Conservation (phyloP, 345 rosid genomes). For the Eucalyptus decipiens region DNA sequence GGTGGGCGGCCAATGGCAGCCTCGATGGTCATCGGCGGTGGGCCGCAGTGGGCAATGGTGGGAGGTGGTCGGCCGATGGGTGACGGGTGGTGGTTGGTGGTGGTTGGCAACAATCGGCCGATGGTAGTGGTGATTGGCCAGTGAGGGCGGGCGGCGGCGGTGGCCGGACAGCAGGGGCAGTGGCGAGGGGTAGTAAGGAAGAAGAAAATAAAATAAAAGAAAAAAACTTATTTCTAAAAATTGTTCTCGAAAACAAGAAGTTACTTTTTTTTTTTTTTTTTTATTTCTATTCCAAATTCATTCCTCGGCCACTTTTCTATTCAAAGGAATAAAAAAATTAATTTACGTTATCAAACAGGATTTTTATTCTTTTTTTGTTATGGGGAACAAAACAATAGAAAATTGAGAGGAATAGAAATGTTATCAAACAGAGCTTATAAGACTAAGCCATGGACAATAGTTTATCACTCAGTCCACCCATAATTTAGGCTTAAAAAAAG, state of each 20-base stretch:
- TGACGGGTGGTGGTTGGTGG: rapidly evolving
- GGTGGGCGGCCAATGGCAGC: rapidly evolving
- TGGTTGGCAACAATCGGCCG: rapidly evolving
- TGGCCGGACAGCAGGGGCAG: rapidly evolving
- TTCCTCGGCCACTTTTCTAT: rapidly evolving
- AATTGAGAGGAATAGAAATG: no score
- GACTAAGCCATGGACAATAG: not conserved
- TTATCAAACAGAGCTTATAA: rapidly evolving
- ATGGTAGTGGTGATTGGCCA: rapidly evolving
- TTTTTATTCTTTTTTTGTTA: no score
- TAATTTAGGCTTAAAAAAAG: not conserved
- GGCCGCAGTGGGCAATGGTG: rapidly evolving
- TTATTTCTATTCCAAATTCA: no score
- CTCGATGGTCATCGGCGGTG: rapidly evolving
- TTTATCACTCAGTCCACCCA: not conserved
- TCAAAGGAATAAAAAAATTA: no score
- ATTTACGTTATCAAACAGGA: no score
- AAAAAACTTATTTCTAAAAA: no score
- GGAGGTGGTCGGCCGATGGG: rapidly evolving
- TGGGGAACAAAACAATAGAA: rapidly evolving
- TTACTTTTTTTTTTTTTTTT: no score
- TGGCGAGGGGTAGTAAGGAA: rapidly evolving
- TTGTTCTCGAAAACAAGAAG: no score
- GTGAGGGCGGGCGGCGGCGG: rapidly evolving
- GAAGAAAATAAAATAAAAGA: no score